These are phyloP conservation scores for Pseudogymnoascus sp. DNA, from an alignment of 2,329 filamentous ascomycete genomes.

Conservation along the genomic window DNA sequence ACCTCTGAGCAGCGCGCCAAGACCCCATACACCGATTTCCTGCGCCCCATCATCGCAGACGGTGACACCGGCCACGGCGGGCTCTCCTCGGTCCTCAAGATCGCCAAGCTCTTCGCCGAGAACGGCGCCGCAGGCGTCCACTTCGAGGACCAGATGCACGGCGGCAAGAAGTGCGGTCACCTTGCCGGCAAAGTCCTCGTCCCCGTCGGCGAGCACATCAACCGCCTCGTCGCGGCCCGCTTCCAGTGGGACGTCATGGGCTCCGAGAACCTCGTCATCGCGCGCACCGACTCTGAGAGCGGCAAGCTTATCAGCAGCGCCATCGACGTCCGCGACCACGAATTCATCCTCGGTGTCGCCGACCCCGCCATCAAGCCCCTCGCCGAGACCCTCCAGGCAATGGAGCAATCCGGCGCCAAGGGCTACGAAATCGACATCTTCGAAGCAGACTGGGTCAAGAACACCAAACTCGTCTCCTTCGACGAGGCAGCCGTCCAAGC, in stretches of 20 bases:
- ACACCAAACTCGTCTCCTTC: constrained; percentile 76
- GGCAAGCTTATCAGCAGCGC: constrained; percentile 83
- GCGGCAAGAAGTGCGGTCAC: constrained; percentile 97
- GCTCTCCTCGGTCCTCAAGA: constrained; percentile 83
- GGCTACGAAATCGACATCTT: constrained; percentile 76
- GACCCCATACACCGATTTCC: constrained; percentile 81
- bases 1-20: constrained; percentile 60
- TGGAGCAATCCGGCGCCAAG: constrained; percentile 73
- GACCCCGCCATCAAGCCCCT: constrained; percentile 67
- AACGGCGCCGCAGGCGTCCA: constrained; percentile 94
- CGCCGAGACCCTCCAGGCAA: constrained; percentile 78
- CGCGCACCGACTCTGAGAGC: constrained; percentile 90
- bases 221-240: constrained; percentile 79
- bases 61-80: constrained; percentile 95
- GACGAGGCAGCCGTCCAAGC: constrained; percentile 81
- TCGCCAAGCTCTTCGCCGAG: constrained; percentile 95
- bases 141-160: constrained; percentile 95
- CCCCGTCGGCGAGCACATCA: constrained; percentile 91
- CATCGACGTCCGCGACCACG: constrained; percentile 89
- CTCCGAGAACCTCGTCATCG: constrained; percentile 86
- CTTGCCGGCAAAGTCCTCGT: constrained; percentile 93
- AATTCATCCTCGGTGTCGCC: constrained; percentile 85
- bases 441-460: constrained; percentile 82
- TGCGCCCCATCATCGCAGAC: constrained; percentile 91
- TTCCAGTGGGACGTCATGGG: constrained; percentile 99